Evolutionary conservation across 768 basidiomycete genomes (phyloP).

Genomic region (Leccinum disarticulatum): DNA sequence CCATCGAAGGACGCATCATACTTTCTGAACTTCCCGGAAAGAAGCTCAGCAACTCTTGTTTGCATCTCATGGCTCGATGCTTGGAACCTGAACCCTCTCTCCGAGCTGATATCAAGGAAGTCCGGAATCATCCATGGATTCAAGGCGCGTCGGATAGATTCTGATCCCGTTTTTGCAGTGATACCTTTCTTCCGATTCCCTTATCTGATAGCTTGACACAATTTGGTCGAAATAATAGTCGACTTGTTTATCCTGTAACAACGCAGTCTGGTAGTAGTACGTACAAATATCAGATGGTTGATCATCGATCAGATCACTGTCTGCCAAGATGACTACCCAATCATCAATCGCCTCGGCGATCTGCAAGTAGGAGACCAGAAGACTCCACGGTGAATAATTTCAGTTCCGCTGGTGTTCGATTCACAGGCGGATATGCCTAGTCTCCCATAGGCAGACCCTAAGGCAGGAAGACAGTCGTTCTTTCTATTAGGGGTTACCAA

Average conservation of each 20-base stretch:
- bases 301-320: not conserved
- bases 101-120: constrained; percentile 79
- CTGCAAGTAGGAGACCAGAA: not conserved
- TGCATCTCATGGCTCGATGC: constrained; percentile 72
- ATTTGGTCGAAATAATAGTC: constrained; percentile 9
- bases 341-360: not conserved
- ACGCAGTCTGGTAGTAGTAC: not conserved
- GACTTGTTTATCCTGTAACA: constrained; percentile 19
- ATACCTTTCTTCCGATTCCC: constrained; percentile 10
- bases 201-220: constrained; percentile 6
- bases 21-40: constrained; percentile 42
- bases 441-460: too few relatives aligned
- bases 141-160: constrained; percentile 22
- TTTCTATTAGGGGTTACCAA: too few relatives aligned
- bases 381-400: not conserved
- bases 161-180: constrained; percentile 13
- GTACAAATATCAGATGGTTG: not conserved
- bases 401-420: not conserved
- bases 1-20: constrained; percentile 63
- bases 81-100: constrained; percentile 80
- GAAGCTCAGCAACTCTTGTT: constrained; percentile 46
- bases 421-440: too few relatives aligned
- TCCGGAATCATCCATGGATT: constrained; percentile 86
- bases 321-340: not conserved
- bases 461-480: too few relatives aligned